Conservation (phyloP, 306 rosid genomes). For the Carpinus viminea region DNA sequence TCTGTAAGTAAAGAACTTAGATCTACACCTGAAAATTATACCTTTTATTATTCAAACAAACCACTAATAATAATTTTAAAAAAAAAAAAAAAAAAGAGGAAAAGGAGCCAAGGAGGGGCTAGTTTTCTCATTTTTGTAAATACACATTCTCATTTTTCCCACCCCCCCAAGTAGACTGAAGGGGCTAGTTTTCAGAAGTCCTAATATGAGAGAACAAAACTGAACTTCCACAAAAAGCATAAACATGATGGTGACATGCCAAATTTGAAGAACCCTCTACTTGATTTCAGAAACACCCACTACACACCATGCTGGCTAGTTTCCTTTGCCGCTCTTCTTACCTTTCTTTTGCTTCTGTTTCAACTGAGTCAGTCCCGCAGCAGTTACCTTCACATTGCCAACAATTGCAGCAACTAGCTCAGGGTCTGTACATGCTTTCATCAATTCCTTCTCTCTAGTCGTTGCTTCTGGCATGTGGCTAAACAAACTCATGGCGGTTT, state of each 20-base stretch:
- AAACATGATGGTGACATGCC: neutral
- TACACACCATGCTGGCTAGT: constrained; percentile 11
- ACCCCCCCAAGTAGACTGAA: neutral
- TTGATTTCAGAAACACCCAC: neutral
- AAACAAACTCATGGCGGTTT: constrained; percentile 89
- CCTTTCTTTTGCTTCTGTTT: constrained; percentile 96
- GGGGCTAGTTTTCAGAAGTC: neutral
- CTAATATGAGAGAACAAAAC: neutral
- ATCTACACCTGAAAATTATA: neutral
- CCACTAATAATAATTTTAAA: too few relatives aligned
- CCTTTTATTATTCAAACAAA: neutral
- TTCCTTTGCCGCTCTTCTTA: constrained; percentile 60
- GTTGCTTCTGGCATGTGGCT: constrained; percentile 91
- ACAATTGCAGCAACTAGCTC: constrained; percentile 81
- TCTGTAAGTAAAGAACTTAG: neutral
- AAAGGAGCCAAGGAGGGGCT: neutral
- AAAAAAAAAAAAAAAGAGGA: neutral
- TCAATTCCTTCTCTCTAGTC: constrained; percentile 83
- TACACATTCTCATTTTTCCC: too few relatives aligned
- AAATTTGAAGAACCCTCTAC: neutral
- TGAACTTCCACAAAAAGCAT: neutral
- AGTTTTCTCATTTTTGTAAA: too few relatives aligned
- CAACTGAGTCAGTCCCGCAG: constrained; percentile 87
- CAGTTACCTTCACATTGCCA: constrained; percentile 81
- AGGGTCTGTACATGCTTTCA: constrained; percentile 97